phyloP scores from a whole-genome alignment of 2,329 filamentous ascomycete species.

The Phialophora expanda region DNA sequence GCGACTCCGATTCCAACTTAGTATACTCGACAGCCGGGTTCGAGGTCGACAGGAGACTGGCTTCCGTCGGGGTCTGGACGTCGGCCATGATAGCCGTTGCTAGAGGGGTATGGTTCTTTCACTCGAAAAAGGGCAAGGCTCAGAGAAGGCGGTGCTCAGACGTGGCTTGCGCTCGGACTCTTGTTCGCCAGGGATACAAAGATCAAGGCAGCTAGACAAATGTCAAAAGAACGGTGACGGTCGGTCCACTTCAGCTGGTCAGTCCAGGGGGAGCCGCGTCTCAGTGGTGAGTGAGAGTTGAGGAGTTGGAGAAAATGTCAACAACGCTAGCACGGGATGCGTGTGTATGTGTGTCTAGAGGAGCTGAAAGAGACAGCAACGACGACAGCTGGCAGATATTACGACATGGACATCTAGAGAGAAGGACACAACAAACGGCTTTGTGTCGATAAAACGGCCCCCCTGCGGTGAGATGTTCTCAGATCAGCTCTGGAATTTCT shows the following conservation, averaged over 20 bases:
- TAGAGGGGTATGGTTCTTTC: neutral
- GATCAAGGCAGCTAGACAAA: neutral
- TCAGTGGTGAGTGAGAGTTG: neutral
- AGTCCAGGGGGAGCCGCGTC: neutral
- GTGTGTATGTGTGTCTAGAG: neutral
- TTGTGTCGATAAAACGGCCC: neutral
- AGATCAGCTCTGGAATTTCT: conserved; percentile 10
- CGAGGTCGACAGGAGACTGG: conserved; percentile 25
- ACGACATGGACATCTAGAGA: neutral
- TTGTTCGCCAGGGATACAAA: neutral
- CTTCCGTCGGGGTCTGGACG: conserved; percentile 34
- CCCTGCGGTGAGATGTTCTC: conserved; percentile 4
- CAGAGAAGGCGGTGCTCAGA: neutral
- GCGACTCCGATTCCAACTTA: neutral
- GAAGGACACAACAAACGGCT: neutral
- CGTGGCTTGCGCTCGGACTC: neutral
- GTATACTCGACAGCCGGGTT: conserved; percentile 17
- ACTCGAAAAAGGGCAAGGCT: neutral
- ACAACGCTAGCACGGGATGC: neutral
- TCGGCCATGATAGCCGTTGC: conserved; percentile 30
- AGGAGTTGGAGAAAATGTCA: neutral
- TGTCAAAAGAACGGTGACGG: neutral
- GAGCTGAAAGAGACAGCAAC: neutral
- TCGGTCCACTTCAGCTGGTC: neutral
- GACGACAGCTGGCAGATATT: neutral